These are phyloP conservation scores for Viridothelium virens DNA, from an alignment of 495 filamentous ascomycete genomes.

Conservation along the genomic window DNA sequence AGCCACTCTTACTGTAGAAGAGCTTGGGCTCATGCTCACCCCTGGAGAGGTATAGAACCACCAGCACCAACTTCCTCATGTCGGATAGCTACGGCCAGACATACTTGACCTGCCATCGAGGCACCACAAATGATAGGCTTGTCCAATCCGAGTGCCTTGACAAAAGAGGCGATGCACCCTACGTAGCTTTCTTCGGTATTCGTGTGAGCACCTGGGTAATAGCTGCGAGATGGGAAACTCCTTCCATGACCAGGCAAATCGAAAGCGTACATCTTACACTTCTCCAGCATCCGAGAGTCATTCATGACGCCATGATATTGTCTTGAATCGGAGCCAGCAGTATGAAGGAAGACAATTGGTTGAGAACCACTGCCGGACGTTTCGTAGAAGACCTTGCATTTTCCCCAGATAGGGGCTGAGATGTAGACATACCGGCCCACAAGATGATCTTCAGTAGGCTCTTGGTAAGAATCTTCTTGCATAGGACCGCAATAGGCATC, in stretches of 20 bases:
- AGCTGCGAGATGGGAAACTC: constrained; percentile 28
- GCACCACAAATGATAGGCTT: constrained; percentile 39
- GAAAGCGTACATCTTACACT: constrained; percentile 36
- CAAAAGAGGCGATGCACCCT: constrained; percentile 32
- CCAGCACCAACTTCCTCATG: constrained; percentile 34
- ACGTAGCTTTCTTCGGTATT: constrained; percentile 37
- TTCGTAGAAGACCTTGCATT: constrained; percentile 36
- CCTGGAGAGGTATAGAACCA: constrained; percentile 36
- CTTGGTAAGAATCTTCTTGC: constrained; percentile 16
- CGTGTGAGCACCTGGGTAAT: constrained; percentile 29
- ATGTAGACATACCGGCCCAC: constrained; percentile 36
- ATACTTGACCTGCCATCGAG: constrained; percentile 39
- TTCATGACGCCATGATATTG: constrained; percentile 40
- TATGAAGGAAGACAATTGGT: constrained; percentile 36
- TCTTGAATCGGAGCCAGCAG: constrained; percentile 34
- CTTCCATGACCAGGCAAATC: constrained; percentile 38
- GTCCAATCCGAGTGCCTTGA: constrained; percentile 30
- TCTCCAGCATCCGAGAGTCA: constrained; percentile 27
- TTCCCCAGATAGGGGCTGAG: constrained; percentile 30
- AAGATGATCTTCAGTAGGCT: constrained; percentile 27
- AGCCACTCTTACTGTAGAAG: background rate
- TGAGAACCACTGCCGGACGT: constrained; percentile 31
- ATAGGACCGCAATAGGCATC: constrained; percentile 32
- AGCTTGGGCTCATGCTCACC: constrained; percentile 6
- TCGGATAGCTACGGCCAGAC: constrained; percentile 35